phyloP scores from a whole-genome alignment of 2,329 filamentous ascomycete species.

The Talaromyces islandicus region DNA sequence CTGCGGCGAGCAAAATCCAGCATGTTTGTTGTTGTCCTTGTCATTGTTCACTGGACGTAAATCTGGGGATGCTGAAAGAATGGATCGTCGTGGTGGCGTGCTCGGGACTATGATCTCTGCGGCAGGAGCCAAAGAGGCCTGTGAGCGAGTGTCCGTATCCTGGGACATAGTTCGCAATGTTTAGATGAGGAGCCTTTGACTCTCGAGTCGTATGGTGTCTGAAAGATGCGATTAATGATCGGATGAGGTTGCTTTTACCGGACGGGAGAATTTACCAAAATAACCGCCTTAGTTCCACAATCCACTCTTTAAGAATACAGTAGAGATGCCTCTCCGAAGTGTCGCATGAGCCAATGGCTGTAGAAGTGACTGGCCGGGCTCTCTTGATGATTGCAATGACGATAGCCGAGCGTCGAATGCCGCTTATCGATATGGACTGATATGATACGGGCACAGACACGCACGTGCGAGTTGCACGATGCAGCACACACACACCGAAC shows the following conservation, averaged over 20 bases:
- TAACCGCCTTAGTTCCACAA: neutral
- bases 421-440: conserved; percentile 7
- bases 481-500: neutral
- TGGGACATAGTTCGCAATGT: conserved; percentile 25
- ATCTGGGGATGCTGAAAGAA: conserved; percentile 32
- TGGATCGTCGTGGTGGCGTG: conserved; percentile 26
- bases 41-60: conserved; percentile 23
- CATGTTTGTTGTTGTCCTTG: conserved; percentile 21
- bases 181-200: neutral
- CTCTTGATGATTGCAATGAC: conserved; percentile 1
- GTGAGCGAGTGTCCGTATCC: conserved; percentile 22
- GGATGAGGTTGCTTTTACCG: neutral
- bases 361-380: neutral
- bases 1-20: conserved; percentile 35
- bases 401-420: neutral
- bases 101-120: conserved; percentile 32
- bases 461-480: neutral
- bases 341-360: neutral
- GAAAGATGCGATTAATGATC: neutral
- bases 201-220: neutral
- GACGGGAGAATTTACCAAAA: neutral
- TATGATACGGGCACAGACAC: neutral
- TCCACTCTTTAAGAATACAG: neutral
- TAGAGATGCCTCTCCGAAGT: neutral
- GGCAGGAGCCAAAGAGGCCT: conserved; percentile 31